Base-by-base conservation (phyloP, 2,329 filamentous ascomycete genomes). In the Paraconiothyrium sp. region DNA sequence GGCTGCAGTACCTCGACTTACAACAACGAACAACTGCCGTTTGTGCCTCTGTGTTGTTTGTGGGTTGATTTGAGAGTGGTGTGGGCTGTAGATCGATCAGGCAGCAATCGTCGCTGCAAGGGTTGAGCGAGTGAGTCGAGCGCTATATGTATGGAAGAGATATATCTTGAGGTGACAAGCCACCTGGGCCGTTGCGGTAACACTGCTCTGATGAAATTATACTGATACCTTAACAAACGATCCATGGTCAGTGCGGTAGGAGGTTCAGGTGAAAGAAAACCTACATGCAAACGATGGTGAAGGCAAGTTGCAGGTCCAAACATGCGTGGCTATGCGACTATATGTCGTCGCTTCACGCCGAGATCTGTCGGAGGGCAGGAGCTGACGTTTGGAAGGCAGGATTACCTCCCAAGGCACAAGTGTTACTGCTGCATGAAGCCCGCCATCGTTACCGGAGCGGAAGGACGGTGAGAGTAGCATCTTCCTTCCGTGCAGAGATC, bases 281-380 rank as follows among this genome's bases (percentile, higher is more conserved):
- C 50, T 54, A 54, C 50, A 27, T 37, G 8, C 27, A 35, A 54
- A 54, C 22, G 50, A 54, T 54, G 35, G 50, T 43, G 50, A 54
- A 30, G 50, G 50, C 24, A 14, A 32, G 39, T 41, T 41, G 39
- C 39, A 9, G 39, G 39, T 41, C 39, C 35, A n/a, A 16, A 41
- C 39, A n/a, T 20, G 20, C 20, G 39, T 16, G 39, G 20, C 20
- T 24, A 10, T 4, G 43, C 3, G 43, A 46, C 7, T 3, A 20
- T 46, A 24, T 10, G 20, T 8, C 43, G 9, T 46, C 20, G 20
- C 43, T 46, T 46, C 20, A 46, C 43, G 7, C 10, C 43, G 43
- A 10, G 5, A 24, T 24, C 9, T 13, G 20, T 11, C 11, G 1
- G 7, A 22, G 8, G 20, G 43, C 11, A 22, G 7, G 43, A 46